Percentiles rank a stretch among this genome's conserved stretches.
phyloP scores from a whole-genome alignment of 2,329 filamentous ascomycete genomes.

The Fusarium sp. region DNA sequence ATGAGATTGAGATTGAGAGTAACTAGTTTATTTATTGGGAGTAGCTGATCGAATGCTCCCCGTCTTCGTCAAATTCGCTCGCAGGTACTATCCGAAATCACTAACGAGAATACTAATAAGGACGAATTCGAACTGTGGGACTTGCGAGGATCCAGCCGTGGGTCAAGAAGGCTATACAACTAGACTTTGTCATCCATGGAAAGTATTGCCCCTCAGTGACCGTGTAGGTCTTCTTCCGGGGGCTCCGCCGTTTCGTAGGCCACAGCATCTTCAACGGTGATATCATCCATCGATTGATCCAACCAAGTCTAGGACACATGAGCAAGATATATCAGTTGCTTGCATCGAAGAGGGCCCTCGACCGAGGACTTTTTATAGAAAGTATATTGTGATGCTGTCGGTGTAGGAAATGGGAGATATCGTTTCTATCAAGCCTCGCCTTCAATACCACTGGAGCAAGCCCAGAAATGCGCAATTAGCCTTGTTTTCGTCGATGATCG shows the following conservation, averaged over 20 bases:
- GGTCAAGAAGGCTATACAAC: fast-evolving
- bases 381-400: fast-evolving
- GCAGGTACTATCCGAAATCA: fast-evolving
- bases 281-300: too few relatives aligned
- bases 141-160: fast-evolving
- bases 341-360: fast-evolving
- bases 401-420: fast-evolving
- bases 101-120: not conserved
- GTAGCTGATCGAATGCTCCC: fast-evolving
- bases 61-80: not conserved
- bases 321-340: fast-evolving
- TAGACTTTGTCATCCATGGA: too few relatives aligned
- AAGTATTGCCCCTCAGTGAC: fast-evolving
- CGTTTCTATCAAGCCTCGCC: fast-evolving
- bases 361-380: fast-evolving
- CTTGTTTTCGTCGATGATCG: not conserved
- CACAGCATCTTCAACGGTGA: too few relatives aligned
- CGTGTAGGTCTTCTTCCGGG: not conserved
- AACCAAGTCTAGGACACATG: not conserved
- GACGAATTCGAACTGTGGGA: fast-evolving
- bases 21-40: too few relatives aligned
- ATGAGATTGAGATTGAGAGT: too few relatives aligned
- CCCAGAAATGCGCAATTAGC: fast-evolving
- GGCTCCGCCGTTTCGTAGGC: not conserved
- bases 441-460: not conserved